Conservation (phyloP, 495 filamentous ascomycete species). For the Penicillium waksmanii region DNA sequence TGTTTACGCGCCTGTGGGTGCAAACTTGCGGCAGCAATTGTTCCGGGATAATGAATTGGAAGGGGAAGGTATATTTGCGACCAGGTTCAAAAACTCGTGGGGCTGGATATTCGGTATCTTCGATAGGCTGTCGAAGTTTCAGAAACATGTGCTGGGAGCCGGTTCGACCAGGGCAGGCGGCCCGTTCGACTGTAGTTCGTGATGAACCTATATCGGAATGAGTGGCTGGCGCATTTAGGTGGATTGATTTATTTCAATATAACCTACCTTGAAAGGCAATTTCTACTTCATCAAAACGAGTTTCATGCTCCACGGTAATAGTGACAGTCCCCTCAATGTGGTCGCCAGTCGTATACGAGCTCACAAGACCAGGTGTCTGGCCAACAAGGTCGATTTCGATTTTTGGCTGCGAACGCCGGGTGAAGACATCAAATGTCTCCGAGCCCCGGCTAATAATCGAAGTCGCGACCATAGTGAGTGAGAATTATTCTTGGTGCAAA, state of each 20-base stretch:
- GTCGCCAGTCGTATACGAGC: conserved; percentile 63
- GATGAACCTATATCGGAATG: conserved; percentile 40
- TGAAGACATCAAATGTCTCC: conserved; percentile 33
- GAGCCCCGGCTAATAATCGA: conserved; percentile 36
- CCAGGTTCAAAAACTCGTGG: conserved; percentile 70
- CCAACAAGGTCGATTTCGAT: conserved; percentile 38
- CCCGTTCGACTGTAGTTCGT: conserved; percentile 56
- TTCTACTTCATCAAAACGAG: conserved; percentile 76
- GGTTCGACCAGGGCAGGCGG: conserved; percentile 50
- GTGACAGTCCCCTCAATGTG: conserved; percentile 60
- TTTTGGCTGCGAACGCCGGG: conserved; percentile 35
- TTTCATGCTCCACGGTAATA: conserved; percentile 65
- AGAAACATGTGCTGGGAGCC: conserved; percentile 70
- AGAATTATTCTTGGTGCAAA: background rate
- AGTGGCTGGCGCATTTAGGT: conserved; percentile 4
- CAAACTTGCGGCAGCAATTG: conserved; percentile 68
- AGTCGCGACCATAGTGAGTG: conserved; percentile 23
- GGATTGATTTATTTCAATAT: conserved; percentile 20
- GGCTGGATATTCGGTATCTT: conserved; percentile 67
- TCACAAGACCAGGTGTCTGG: conserved; percentile 44
- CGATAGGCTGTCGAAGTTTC: conserved; percentile 79
- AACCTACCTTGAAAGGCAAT: conserved; percentile 76
- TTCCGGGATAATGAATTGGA: conserved; percentile 84
- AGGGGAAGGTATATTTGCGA: conserved; percentile 72
- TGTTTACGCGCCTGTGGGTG: conserved; percentile 56